phyloP scores from a whole-genome alignment of 2,329 filamentous ascomycete species.

The Talaromyces funiculosus region DNA sequence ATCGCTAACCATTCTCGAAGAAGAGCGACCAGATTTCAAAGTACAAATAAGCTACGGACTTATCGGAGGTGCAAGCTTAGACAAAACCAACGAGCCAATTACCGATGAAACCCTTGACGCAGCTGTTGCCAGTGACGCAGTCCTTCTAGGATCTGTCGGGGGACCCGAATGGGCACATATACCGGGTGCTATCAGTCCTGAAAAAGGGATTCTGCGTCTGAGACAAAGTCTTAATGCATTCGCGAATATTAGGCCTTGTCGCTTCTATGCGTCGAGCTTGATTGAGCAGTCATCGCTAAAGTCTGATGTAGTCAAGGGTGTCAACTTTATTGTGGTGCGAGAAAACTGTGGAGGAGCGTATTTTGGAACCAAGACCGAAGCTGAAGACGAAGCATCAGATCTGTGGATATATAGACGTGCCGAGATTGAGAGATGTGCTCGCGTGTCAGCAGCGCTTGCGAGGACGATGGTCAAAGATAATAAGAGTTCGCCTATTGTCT shows the following conservation, averaged over 20 bases:
- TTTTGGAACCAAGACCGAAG: constrained; percentile 46
- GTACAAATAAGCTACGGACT: constrained; percentile 34
- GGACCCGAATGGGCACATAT: constrained; percentile 73
- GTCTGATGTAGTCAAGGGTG: constrained; percentile 39
- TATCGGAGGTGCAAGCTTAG: constrained; percentile 76
- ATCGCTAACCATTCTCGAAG: background rate
- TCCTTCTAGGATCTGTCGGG: constrained; percentile 77
- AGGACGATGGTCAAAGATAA: constrained; percentile 49
- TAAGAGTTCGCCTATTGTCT: constrained; percentile 45
- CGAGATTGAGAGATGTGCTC: constrained; percentile 46
- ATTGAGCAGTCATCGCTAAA: constrained; percentile 39
- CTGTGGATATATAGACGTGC: constrained; percentile 43
- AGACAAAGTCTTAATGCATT: constrained; percentile 54
- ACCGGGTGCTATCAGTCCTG: constrained; percentile 60
- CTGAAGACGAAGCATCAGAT: constrained; percentile 42
- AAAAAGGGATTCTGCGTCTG: constrained; percentile 73
- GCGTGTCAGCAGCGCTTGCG: constrained; percentile 45
- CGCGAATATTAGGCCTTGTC: constrained; percentile 48
- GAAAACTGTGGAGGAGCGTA: constrained; percentile 50
- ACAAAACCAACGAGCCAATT: constrained; percentile 65
- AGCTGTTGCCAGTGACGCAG: constrained; percentile 69
- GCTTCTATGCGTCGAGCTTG: constrained; percentile 40
- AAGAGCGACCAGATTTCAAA: background rate
- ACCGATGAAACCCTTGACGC: constrained; percentile 69
- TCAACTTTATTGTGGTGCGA: constrained; percentile 46